Percentiles rank a stretch among this genome's conserved stretches.
These are phyloP conservation scores for Phytophthora lateralis DNA, from an alignment of 352 stramenopile species.

Conservation along the genomic window DNA sequence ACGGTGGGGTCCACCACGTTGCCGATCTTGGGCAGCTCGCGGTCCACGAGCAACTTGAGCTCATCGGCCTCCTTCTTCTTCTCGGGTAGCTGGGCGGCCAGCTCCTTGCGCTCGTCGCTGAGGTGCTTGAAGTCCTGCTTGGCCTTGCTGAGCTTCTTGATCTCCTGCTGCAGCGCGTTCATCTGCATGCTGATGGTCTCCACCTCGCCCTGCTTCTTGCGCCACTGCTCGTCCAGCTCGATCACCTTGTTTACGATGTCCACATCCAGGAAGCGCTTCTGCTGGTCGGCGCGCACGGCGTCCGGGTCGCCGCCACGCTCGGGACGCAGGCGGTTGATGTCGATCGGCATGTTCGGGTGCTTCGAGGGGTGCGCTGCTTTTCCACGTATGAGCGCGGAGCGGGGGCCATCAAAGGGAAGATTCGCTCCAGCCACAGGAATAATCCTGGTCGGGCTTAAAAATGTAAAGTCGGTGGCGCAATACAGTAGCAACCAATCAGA, in stretches of 20 bases:
- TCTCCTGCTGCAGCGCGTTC: constrained; percentile 85
- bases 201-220: constrained; percentile 85
- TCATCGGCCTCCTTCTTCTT: constrained; percentile 84
- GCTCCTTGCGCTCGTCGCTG: constrained; percentile 79
- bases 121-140: constrained; percentile 88
- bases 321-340: constrained; percentile 97
- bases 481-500: constrained; percentile 12
- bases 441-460: background rate
- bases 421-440: constrained; percentile 18
- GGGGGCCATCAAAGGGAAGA: constrained; percentile 31
- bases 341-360: constrained; percentile 93
- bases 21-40: constrained; percentile 92
- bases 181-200: constrained; percentile 89
- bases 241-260: constrained; percentile 96
- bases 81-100: constrained; percentile 68
- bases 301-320: constrained; percentile 97
- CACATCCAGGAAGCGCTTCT: constrained; percentile 93
- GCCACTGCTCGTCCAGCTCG: constrained; percentile 92
- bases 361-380: constrained; percentile 32
- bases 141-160: constrained; percentile 89
- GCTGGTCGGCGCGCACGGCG: constrained; percentile 92
- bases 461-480: constrained; percentile 1
- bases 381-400: constrained; percentile 29
- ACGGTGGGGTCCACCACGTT: constrained; percentile 98
- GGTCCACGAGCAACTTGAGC: constrained; percentile 77